phyloP scores from a whole-genome alignment of 352 stramenopile species.

The Phytophthora brassicae region DNA sequence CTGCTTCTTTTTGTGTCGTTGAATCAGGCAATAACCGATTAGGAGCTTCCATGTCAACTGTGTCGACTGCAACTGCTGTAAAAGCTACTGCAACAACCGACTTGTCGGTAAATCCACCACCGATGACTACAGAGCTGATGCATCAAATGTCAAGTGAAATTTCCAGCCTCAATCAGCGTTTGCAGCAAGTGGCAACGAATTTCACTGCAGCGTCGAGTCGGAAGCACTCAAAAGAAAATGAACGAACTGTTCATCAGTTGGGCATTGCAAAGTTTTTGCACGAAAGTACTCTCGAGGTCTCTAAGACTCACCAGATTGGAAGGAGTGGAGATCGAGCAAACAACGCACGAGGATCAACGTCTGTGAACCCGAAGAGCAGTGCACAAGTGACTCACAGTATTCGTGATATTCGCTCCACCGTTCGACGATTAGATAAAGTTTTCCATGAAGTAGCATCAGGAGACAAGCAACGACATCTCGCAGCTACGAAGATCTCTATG shows the following conservation, averaged over 20 bases:
- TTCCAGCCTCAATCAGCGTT: constrained; percentile 22
- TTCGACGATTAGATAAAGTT: constrained; percentile 68
- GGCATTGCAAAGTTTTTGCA: constrained; percentile 57
- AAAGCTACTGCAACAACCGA: neutral
- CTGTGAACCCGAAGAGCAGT: constrained; percentile 35
- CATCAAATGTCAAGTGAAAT: constrained; percentile 36
- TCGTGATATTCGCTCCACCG: constrained; percentile 61
- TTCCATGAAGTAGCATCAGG: constrained; percentile 76
- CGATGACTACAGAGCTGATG: constrained; percentile 25
- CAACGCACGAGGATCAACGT: neutral
- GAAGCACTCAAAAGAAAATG: neutral
- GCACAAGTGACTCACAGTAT: constrained; percentile 62
- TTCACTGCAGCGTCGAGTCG: neutral
- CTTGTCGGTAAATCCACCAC: neutral
- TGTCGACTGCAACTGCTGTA: constrained; percentile 1
- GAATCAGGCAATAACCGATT: neutral
- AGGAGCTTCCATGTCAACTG: constrained; percentile 16
- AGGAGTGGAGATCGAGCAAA: neutral
- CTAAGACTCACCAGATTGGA: constrained; percentile 16
- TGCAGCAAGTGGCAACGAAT: constrained; percentile 25
- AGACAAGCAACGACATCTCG: constrained; percentile 72
- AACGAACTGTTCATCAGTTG: constrained; percentile 31
- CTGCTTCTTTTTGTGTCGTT: too few species aligned
- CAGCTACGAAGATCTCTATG: constrained; percentile 66
- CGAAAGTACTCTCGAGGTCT: constrained; percentile 49